These are phyloP conservation scores for Cladobotryum protrusum DNA, from an alignment of 2,329 filamentous ascomycete genomes.

Conservation along the genomic window DNA sequence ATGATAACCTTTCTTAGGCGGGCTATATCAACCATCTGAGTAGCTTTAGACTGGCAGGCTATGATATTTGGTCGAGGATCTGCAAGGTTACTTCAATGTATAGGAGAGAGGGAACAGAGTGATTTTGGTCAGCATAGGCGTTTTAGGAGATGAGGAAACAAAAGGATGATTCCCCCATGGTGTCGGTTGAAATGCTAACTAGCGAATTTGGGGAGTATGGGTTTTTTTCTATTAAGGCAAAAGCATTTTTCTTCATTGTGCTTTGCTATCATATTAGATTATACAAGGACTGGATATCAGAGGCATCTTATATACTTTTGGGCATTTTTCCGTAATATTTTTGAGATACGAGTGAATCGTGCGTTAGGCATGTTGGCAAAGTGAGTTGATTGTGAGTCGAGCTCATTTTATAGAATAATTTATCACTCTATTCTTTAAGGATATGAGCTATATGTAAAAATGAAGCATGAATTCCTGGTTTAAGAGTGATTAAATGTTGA, in stretches of 20 bases:
- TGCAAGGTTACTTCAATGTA: not conserved
- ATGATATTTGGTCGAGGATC: not conserved
- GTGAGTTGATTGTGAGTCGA: no score
- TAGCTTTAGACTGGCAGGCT: not conserved
- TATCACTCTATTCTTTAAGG: no score
- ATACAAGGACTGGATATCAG: not conserved
- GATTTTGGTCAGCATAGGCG: conserved; percentile 15
- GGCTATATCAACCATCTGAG: not conserved
- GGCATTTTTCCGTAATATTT: not conserved
- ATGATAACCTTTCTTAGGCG: conserved; percentile 5
- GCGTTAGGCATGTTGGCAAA: not conserved
- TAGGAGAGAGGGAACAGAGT: not conserved
- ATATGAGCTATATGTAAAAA: no score
- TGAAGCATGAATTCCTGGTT: no score
- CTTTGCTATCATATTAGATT: not conserved
- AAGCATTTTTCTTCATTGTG: not conserved
- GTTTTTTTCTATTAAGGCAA: not conserved
- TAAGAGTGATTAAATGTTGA: no score
- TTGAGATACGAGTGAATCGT: no score
- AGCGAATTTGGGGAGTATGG: not conserved
- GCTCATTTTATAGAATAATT: no score
- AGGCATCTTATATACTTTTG: not conserved
- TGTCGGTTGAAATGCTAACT: conserved; percentile 6
- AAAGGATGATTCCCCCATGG: conserved; percentile 25
- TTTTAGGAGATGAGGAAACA: conserved; percentile 14